Conservation (phyloP, 73 alveolate species). For the Tetrahymena malaccensis region DNA sequence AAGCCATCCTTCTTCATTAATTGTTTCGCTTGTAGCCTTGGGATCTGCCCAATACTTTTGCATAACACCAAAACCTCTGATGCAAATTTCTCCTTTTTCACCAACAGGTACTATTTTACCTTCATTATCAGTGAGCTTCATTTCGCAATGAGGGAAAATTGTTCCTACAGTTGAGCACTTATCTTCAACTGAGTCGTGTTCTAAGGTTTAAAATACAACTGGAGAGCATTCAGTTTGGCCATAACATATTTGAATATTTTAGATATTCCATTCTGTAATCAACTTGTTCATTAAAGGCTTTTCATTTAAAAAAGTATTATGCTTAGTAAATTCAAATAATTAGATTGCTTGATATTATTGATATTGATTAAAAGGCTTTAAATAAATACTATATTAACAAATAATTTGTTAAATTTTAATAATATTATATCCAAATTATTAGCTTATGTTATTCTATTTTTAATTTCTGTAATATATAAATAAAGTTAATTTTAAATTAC, state of each 20-base stretch:
- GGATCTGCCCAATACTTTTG: slow-evolving; percentile 69
- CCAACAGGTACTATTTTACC: slow-evolving; percentile 38
- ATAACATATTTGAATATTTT: slow-evolving; percentile 19
- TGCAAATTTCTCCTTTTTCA: slow-evolving; percentile 56
- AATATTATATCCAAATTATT: not conserved
- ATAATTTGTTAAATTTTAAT: too few relatives aligned
- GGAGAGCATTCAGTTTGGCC: slow-evolving; percentile 39
- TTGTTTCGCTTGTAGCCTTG: slow-evolving; percentile 55
- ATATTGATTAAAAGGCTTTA: too few relatives aligned
- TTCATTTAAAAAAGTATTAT: not conserved
- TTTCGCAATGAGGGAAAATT: slow-evolving; percentile 42
- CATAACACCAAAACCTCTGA: slow-evolving; percentile 70
- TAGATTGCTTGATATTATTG: too few relatives aligned
- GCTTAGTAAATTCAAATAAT: not conserved
- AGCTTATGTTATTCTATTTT: not conserved
- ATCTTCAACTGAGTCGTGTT: slow-evolving; percentile 10
- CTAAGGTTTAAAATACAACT: slow-evolving; percentile 7
- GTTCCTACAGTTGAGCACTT: slow-evolving; percentile 49
- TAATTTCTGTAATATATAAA: not conserved
- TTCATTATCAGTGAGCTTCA: slow-evolving; percentile 29
- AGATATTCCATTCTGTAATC: not conserved
- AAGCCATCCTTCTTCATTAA: slow-evolving; percentile 58
- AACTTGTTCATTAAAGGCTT: not conserved
- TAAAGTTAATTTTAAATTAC: not conserved
- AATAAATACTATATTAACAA: not conserved